Base-by-base conservation (phyloP, 2,329 filamentous ascomycete species). In the Blumeria hordei region DNA sequence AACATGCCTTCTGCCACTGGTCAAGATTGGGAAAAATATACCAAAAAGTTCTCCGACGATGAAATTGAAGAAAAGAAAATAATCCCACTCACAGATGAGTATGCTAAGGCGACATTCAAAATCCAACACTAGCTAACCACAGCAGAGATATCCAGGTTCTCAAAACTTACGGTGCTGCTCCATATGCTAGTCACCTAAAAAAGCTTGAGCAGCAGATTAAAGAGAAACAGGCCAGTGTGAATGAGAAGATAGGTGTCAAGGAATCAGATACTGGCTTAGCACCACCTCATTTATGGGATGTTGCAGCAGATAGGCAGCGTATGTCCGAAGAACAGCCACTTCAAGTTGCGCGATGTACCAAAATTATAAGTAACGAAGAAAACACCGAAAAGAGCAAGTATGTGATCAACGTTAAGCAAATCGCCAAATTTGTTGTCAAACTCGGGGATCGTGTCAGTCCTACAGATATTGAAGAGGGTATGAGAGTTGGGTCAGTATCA, bases 41-140 rank as follows among this genome's bases (percentile, higher is more conserved):
- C 85, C 73, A 95, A 96, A 77, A 88, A 82, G 57, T 98, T 86
- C 67, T 90, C 83, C 67, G 92, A 98, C 67, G 92, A 98, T 65
- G 92, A 96, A 69, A 75, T 88, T 70, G 88, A 94, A 69, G 92
- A 98, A 77, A 98, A 98, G 83, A 98, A 98, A 80, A 98, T 98
- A 67, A 90, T 88, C 58, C 92, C 92, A 61, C 74, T 98, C 59
- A 84, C 88, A 62, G 92, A 96, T 73, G 92, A 96, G 90, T 95
- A 77, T 61, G 84, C 73, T 14, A 12, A 37, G 18, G 45, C 34
- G 12, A n/a, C 34, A 36, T 44, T 37, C 2, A 32, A 34, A 21
- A 50, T 34, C 28, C 33, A 16, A 53, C 53, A 44, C 52, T 55
- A 55, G 58, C 65, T 68, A 60, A 58, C 60, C 59, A 70, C 64